Conservation (phyloP, 352 stramenopile genomes). For the Thalassiosira hispida region DNA sequence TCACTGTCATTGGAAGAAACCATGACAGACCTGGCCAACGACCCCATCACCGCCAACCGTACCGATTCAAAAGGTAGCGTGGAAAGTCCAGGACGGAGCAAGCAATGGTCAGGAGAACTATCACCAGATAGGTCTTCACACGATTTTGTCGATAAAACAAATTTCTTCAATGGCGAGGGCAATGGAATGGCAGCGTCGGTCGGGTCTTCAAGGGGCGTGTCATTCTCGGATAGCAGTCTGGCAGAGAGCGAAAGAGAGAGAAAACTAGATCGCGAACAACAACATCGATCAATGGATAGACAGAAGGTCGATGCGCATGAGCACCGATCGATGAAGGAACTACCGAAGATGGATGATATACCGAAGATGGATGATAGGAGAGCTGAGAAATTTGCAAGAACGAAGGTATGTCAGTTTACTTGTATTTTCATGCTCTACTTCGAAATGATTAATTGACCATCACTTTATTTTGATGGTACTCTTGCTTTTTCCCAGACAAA, state of each 20-base stretch:
- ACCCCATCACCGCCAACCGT: slow-evolving; percentile 5
- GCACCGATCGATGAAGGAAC: slow-evolving; percentile 2
- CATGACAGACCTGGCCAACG: slow-evolving; percentile 11
- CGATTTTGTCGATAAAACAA: slow-evolving; percentile 15
- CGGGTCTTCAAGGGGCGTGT: slow-evolving; percentile 35
- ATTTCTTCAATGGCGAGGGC: slow-evolving; percentile 6
- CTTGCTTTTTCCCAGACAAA: slow-evolving; percentile 37
- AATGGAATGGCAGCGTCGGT: slow-evolving; percentile 7
- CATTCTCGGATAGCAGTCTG: slow-evolving; percentile 33
- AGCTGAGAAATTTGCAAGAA: slow-evolving; percentile 49
- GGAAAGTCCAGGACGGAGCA: slow-evolving; percentile 17
- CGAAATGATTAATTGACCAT: neutral
- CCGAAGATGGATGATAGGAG: slow-evolving; percentile 24
- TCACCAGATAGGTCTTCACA: slow-evolving; percentile 14
- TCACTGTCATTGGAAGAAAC: slow-evolving; percentile 33
- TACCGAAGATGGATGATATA: slow-evolving; percentile 17
- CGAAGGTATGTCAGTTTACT: slow-evolving; percentile 38
- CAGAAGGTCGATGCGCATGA: slow-evolving; percentile 3
- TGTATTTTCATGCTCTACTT: neutral
- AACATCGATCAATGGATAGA: slow-evolving; percentile 12
- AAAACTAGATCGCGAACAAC: slow-evolving; percentile 1
- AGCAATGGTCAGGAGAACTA: slow-evolving; percentile 16
- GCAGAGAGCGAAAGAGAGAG: slow-evolving; percentile 30
- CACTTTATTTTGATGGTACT: neutral
- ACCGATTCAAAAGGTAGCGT: slow-evolving; percentile 17